phyloP scores from a whole-genome alignment of 1,284 basidiomycete species.

The Agaricales sp. region DNA sequence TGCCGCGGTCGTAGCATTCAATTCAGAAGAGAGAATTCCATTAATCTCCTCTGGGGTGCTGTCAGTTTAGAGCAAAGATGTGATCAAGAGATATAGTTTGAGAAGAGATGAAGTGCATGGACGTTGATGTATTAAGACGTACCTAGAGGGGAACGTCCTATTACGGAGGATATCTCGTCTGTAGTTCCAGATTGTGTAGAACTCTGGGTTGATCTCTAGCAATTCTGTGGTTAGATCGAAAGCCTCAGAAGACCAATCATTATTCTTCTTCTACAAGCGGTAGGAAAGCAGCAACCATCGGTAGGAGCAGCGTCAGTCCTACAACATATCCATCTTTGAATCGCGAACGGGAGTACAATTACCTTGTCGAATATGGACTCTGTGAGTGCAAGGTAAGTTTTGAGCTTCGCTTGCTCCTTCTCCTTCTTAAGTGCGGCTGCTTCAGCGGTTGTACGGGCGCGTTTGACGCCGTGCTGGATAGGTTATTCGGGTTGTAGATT shows the following conservation, averaged over 20 bases:
- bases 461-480: constrained; percentile 67
- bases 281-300: too few species aligned
- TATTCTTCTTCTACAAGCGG: constrained; percentile 46
- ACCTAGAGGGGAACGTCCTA: constrained; percentile 68
- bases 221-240: constrained; percentile 66
- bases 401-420: constrained; percentile 66
- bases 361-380: constrained; percentile 59
- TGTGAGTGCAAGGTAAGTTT: constrained; percentile 64
- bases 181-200: constrained; percentile 93
- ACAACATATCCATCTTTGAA: constrained; percentile 3
- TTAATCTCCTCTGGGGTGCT: constrained; percentile 61
- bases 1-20: constrained; percentile 72
- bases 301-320: neutral
- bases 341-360: constrained; percentile 15
- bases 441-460: constrained; percentile 51
- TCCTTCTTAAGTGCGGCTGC: constrained; percentile 55
- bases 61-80: constrained; percentile 8
- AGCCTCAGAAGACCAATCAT: constrained; percentile 59
- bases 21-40: constrained; percentile 55
- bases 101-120: too few species aligned
- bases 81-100: constrained; percentile 1
- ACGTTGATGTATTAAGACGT: constrained; percentile 12
- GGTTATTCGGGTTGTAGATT: neutral
- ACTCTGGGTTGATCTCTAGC: constrained; percentile 81
- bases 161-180: constrained; percentile 66